Base-by-base conservation (phyloP, 1,284 basidiomycete genomes). In the Cerrena zonata region DNA sequence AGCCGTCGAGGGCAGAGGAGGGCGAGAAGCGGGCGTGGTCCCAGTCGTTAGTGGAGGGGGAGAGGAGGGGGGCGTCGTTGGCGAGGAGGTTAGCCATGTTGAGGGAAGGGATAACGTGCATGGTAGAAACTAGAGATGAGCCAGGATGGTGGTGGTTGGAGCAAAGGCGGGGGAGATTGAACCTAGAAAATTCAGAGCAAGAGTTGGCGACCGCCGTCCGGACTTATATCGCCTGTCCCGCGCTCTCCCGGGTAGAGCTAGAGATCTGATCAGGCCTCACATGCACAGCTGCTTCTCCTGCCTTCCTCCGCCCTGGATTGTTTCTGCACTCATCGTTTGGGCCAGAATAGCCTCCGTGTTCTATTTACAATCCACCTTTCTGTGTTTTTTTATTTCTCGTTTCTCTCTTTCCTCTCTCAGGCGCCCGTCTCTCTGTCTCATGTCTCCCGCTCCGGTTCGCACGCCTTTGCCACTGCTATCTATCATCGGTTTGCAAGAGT, bases 21-120 rank as follows among this genome's bases (percentile, higher is more conserved):
- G 65, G 60, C 36, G 74, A 62, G 62, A 72, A 72, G 51, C 73
- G 61, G 50, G 61, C 56, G 61, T 69, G 68, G 55, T 79, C 76
- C 74, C 78, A 81, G 56, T 80, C 76, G 39, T 66, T 62, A 10
- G 39, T 22, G 39, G 39, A 10, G 39, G 80, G 78, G 54, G 78
- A 71, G 25, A 50, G 40, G 43, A 84, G 71, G 50, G 77, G 72
- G 36, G 77, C 74, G 67, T 85, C 81, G 58, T 63, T 59, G 48
- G 76, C 66, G 61, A 79, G 76, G 61, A 83, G 71, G 57, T 78
- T 74, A 56, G 79, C 77, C 73, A 81, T 77, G 64, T 71, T 65
- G 53, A 77, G 69, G 55, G 71, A 62, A 49, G 72, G 67, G 51
- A 64, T 59, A 53, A 70, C 67, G 56, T 64, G 61, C 58, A 72